phyloP scores from a whole-genome alignment of 2,329 filamentous ascomycete genomes.

The Epichloe gansuensis region DNA sequence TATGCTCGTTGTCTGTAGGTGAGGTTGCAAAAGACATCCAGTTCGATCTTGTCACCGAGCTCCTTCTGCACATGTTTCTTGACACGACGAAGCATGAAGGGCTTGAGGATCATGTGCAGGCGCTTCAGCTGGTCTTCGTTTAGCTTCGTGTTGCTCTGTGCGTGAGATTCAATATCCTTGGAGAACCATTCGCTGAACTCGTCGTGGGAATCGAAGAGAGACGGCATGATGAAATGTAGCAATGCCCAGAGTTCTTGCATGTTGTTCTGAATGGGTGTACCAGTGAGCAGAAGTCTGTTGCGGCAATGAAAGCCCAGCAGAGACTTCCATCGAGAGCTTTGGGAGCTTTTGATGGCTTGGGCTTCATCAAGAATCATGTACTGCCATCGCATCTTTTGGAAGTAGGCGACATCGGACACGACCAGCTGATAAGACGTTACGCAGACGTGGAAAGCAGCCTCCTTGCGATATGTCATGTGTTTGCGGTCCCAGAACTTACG shows the following conservation, averaged over 20 bases:
- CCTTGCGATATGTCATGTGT: constrained; percentile 86
- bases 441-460: constrained; percentile 89
- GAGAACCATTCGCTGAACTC: constrained; percentile 93
- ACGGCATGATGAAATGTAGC: constrained; percentile 99
- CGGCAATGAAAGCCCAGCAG: constrained; percentile 88
- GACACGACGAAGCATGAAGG: constrained; percentile 98
- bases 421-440: constrained; percentile 96
- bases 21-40: constrained; percentile 90
- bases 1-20: constrained; percentile 92
- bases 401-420: constrained; percentile 90
- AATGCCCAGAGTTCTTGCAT: constrained; percentile 99
- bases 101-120: constrained; percentile 97
- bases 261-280: constrained; percentile 98
- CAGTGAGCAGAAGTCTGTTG: constrained; percentile 83
- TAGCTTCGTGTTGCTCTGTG: constrained; percentile 97
- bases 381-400: constrained; percentile 98
- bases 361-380: constrained; percentile 99
- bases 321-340: constrained; percentile 94
- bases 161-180: constrained; percentile 94
- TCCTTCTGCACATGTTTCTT: constrained; percentile 99
- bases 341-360: constrained; percentile 96
- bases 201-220: constrained; percentile 85
- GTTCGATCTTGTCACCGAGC: constrained; percentile 94
- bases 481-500: constrained; percentile 99
- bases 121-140: constrained; percentile 96